Conservation (phyloP, 148 eudicot genomes). For the Cornus suecica region DNA sequence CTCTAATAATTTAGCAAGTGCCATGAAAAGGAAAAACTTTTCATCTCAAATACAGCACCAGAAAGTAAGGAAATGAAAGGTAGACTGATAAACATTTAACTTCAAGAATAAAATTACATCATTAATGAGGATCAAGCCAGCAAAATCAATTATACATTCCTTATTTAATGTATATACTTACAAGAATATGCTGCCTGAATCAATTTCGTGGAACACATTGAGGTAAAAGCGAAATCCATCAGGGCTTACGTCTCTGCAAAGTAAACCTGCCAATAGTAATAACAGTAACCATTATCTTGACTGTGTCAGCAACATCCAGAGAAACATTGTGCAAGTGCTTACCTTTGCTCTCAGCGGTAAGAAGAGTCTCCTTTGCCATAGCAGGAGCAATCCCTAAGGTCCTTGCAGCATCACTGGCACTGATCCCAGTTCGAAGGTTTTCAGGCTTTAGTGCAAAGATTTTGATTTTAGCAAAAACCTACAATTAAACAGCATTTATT, state of each 20-base stretch:
- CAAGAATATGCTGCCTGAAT: constrained; percentile 57
- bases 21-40: neutral
- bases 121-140: constrained; percentile 8
- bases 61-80: neutral
- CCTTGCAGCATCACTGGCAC: constrained; percentile 95
- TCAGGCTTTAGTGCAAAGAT: constrained; percentile 65
- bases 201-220: constrained; percentile 74
- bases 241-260: constrained; percentile 95
- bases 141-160: neutral
- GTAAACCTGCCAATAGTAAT: constrained; percentile 57
- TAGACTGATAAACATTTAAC: neutral
- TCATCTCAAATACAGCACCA: neutral
- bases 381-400: constrained; percentile 93
- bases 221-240: constrained; percentile 93
- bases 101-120: neutral
- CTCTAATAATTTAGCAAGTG: neutral
- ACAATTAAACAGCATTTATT: constrained; percentile 15
- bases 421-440: constrained; percentile 60
- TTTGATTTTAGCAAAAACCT: constrained; percentile 78
- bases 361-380: constrained; percentile 97
- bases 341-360: constrained; percentile 95
- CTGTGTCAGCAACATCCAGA: constrained; percentile 1
- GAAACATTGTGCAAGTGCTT: neutral
- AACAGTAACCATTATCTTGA: constrained; percentile 2
- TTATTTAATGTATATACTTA: constrained; percentile 29